A percentile compares a stretch with the other conserved stretches of the same genome.
phyloP scores from a whole-genome alignment of 2,329 filamentous ascomycete genomes.

The Tympanopsis confertula region DNA sequence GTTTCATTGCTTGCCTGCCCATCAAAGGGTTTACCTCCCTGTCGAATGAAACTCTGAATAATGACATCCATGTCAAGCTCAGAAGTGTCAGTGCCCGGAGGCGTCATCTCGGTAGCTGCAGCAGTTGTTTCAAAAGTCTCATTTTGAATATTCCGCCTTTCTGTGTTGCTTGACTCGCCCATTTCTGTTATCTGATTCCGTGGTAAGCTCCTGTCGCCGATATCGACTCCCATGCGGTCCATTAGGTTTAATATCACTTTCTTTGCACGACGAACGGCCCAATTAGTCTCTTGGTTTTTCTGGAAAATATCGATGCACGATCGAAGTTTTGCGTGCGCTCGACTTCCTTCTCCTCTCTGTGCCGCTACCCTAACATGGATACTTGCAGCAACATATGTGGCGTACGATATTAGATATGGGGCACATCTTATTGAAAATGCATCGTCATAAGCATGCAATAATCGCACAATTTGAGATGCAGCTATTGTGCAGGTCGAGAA shows the following conservation, averaged over 20 bases:
- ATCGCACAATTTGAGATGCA: conserved; percentile 27
- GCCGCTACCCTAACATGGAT: conserved; percentile 38
- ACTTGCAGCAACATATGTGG: conserved; percentile 40
- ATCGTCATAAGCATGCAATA: conserved; percentile 30
- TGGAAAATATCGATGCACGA: conserved; percentile 32
- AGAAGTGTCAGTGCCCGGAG: conserved; percentile 3
- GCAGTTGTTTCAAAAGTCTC: neutral
- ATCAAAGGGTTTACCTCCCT: neutral
- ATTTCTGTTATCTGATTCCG: conserved; percentile 3
- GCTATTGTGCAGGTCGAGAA: conserved; percentile 31
- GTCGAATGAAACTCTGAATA: conserved; percentile 19
- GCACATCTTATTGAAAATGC: conserved; percentile 31
- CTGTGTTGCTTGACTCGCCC: too few relatives aligned
- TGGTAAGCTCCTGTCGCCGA: conserved; percentile 3
- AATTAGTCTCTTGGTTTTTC: conserved; percentile 37
- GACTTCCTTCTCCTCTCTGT: conserved; percentile 23
- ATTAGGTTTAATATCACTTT: conserved; percentile 31
- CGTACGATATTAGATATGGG: conserved; percentile 41
- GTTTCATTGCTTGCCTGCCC: neutral
- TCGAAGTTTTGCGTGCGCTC: conserved; percentile 24
- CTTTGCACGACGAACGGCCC: conserved; percentile 30
- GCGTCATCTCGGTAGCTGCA: neutral
- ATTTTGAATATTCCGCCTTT: neutral
- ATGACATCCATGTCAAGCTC: conserved; percentile 22
- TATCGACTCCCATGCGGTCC: conserved; percentile 25